phyloP scores from a whole-genome alignment of 2,329 filamentous ascomycete genomes.

The Westerdykella aurantiaca region DNA sequence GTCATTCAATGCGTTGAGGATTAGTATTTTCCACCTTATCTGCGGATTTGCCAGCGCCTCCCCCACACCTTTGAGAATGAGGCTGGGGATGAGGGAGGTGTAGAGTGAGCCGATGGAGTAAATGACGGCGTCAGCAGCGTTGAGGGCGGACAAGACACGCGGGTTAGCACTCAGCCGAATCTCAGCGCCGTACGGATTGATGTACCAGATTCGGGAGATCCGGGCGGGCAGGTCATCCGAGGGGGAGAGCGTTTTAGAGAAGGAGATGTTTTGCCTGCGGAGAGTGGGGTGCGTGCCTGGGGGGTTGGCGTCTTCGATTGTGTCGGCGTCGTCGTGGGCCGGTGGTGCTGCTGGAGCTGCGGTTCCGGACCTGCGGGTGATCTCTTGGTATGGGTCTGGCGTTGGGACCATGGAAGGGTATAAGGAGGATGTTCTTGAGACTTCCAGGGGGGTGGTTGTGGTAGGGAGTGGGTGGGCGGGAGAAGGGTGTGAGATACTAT shows the following conservation, averaged over 20 bases:
- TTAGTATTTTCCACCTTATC: conserved; percentile 67
- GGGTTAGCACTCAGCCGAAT: conserved; percentile 81
- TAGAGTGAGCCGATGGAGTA: conserved; percentile 95
- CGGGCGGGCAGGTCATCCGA: conserved; percentile 71
- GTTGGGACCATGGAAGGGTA: not conserved
- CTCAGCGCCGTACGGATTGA: conserved; percentile 97
- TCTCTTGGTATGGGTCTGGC: not conserved
- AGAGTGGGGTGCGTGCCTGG: conserved; percentile 76
- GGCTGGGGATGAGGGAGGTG: conserved; percentile 77
- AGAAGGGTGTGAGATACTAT: conserved; percentile 46
- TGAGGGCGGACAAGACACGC: conserved; percentile 65
- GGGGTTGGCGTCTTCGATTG: conserved; percentile 72
- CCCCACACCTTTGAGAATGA: conserved; percentile 73
- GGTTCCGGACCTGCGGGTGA: conserved; percentile 1
- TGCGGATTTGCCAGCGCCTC: conserved; percentile 52
- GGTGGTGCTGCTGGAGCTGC: conserved; percentile 5
- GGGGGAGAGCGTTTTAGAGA: conserved; percentile 60
- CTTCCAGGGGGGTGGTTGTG: conserved; percentile 23
- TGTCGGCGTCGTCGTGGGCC: conserved; percentile 47
- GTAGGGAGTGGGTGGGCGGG: not conserved
- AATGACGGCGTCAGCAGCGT: conserved; percentile 61
- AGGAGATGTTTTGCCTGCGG: conserved; percentile 72
- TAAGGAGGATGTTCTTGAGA: conserved; percentile 2
- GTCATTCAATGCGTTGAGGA: conserved; percentile 78
- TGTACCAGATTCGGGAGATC: conserved; percentile 88